phyloP scores from a whole-genome alignment of 2,329 filamentous ascomycete genomes.

The Phialocephala subalpina region DNA sequence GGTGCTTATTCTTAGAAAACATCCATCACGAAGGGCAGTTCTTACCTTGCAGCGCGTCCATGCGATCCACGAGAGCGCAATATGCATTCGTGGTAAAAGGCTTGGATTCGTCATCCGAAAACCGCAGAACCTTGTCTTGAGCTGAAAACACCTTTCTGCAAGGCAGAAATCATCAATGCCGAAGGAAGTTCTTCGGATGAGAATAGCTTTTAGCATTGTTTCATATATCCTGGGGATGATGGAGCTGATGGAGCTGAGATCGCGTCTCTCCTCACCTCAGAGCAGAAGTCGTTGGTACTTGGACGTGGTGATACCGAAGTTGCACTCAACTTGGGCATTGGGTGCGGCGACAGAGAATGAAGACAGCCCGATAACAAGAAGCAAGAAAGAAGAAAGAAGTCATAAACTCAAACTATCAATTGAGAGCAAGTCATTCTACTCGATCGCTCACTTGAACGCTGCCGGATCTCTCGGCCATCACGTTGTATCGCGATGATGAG shows the following conservation, averaged over 20 bases:
- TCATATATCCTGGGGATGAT: neutral
- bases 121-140: constrained; percentile 5
- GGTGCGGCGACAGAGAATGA: neutral
- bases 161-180: constrained; percentile 4
- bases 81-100: neutral
- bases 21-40: neutral
- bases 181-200: neutral
- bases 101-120: neutral
- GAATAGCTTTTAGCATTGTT: neutral
- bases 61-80: neutral
- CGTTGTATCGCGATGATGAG: neutral
- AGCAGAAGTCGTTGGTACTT: neutral
- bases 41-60: neutral
- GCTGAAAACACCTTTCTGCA: neutral
- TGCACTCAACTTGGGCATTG: neutral
- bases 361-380: neutral
- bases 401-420: neutral
- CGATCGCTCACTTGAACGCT: neutral
- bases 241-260: neutral
- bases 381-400: neutral
- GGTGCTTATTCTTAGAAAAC: neutral
- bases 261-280: neutral
- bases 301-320: neutral
- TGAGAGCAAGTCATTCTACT: neutral
- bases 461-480: neutral